Base-by-base conservation (phyloP, 352 stramenopile genomes). In the Phytophthora nicotianae region DNA sequence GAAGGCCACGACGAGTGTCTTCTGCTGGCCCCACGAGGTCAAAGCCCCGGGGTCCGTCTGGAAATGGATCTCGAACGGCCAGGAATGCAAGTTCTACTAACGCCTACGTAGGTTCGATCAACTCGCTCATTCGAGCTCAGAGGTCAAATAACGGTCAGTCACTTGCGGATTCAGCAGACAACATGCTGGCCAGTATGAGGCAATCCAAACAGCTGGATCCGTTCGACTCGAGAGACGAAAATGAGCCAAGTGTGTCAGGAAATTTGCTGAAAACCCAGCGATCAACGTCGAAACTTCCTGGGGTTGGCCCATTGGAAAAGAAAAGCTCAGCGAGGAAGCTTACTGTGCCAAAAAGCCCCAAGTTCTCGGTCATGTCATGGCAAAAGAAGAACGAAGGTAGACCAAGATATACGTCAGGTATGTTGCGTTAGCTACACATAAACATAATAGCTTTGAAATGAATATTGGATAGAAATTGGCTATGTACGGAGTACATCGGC, bases 311-410 rank as follows among this genome's bases (percentile, higher is more conserved):
- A 16, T 26, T 38, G 51, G 60, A 70, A 38, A 62, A 49, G 60
- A 33, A 57, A 27, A n/a, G 55, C 3, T 21, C 78, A 24, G 20
- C 60, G 37, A 90, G 87, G 62, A 80, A 77, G 7, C 65, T 91
- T 21, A 94, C 85, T 1, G 85, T 94, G 11, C 85, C 85, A 1
- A 79, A 80, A 70, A 92, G 83, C 43, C 85, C 85, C 37, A 92
- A 91, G 46, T 94, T 94, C 59, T 93, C 84, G 0, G 73, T 93
- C 45, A 93, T 93, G 84, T 93, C 84, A 16, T 93, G 84, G 84
- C 84, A 93, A 50, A 91, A 91, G 70, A 91, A 88, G 49, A 54
- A 45, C 8, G 51, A 63, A 7, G 51, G 49, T 0, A 57, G 17
- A 46, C 14, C 11, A 10, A 26, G 23, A 4, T 48, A 17, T 27